A percentile compares a stretch with the other conserved stretches of the same genome.
These are phyloP conservation scores for Guadua angustifolia DNA, from an alignment of 176 grass and related monocot genomes.

Conservation along the genomic window DNA sequence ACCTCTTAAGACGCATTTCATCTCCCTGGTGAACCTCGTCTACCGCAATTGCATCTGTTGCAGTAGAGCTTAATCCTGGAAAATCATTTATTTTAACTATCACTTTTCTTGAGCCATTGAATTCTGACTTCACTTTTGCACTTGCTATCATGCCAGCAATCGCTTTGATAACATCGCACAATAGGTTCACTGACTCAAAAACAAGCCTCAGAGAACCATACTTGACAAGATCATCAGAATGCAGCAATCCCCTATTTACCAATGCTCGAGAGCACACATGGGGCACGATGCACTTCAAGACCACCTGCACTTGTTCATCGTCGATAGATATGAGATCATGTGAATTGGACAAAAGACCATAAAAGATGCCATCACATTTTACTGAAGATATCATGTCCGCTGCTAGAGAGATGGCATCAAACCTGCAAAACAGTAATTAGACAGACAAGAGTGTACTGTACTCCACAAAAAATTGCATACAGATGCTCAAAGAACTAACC, in stretches of 20 bases:
- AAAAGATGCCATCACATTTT: constrained; percentile 53
- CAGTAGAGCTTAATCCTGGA: constrained; percentile 47
- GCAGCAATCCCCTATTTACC: constrained; percentile 88
- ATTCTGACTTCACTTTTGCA: constrained; percentile 23
- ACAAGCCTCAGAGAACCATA: constrained; percentile 77
- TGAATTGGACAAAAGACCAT: constrained; percentile 50
- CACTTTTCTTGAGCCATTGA: constrained; percentile 36
- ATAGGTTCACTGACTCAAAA: constrained; percentile 72
- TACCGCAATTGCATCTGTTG: constrained; percentile 36
- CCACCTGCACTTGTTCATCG: constrained; percentile 59
- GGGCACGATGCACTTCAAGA: constrained; percentile 82
- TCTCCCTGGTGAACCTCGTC: constrained; percentile 43
- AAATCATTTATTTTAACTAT: constrained; percentile 35
- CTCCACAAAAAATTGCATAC: constrained; percentile 24
- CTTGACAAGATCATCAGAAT: constrained; percentile 86
- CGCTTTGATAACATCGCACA: constrained; percentile 54
- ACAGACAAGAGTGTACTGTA: constrained; percentile 20
- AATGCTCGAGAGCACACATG: constrained; percentile 65
- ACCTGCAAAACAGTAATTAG: constrained; percentile 64
- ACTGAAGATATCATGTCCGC: constrained; percentile 73
- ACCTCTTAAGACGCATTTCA: constrained; percentile 46
- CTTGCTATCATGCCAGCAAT: constrained; percentile 52
- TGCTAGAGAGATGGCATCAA: constrained; percentile 79
- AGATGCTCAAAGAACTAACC: constrained; percentile 61
- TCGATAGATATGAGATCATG: constrained; percentile 53